phyloP scores from a whole-genome alignment of 73 alveolate genomes.

The Paramecium bursaria region DNA sequence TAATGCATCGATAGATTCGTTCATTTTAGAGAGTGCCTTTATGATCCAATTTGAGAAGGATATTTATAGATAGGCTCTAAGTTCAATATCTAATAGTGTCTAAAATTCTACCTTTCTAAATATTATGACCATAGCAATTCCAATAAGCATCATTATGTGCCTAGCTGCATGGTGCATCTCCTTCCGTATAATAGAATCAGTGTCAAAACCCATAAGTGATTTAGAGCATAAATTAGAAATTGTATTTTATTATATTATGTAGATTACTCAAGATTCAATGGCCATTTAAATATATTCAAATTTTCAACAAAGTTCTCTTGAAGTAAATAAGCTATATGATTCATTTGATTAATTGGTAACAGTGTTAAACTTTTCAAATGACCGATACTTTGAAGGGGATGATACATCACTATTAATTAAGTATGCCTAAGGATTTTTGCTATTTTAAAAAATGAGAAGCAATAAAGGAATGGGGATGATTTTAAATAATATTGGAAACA shows the following conservation, averaged over 20 bases:
- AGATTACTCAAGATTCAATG: conserved; percentile 36
- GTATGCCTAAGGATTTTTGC: conserved; percentile 12
- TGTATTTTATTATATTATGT: background rate
- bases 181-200: background rate
- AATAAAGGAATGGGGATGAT: conserved; percentile 55
- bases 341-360: conserved; percentile 48
- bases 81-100: conserved; percentile 33
- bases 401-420: conserved; percentile 37
- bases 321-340: conserved; percentile 34
- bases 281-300: conserved; percentile 35
- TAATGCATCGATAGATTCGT: conserved; percentile 3
- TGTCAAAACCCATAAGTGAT: conserved; percentile 37
- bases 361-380: conserved; percentile 40
- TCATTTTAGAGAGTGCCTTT: conserved; percentile 23
- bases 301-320: conserved; percentile 34
- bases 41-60: background rate
- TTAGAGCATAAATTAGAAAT: conserved; percentile 29
- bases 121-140: conserved; percentile 41
- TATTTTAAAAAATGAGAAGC: conserved; percentile 42
- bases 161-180: conserved; percentile 43
- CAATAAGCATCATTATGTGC: conserved; percentile 25
- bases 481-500: conserved; percentile 30
- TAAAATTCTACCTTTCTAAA: conserved; percentile 18
- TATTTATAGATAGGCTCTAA: background rate
- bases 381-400: conserved; percentile 49